Base-by-base conservation (phyloP, 352 stramenopile genomes). In the Pythium brachiatum region DNA sequence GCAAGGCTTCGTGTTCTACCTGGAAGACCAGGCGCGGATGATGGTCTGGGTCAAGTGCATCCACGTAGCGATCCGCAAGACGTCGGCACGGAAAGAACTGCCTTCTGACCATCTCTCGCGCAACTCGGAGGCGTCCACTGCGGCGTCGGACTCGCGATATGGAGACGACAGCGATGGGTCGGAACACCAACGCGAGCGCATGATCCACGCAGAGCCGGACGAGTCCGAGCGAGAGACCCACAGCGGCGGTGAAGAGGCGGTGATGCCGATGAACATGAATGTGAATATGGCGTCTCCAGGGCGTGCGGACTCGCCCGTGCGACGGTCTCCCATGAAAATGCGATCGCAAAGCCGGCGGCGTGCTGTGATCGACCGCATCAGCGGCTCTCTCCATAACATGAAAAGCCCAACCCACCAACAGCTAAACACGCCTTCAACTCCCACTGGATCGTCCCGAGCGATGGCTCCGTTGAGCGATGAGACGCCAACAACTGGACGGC, bases 11-110 rank as follows among this genome's bases (percentile, higher is more conserved):
- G 70, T 90, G 9, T 90, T 90, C 57, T 90, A 78, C 58, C 79
- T 87, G 34, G 83, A 90, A 54, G 72, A 89, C 64, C 79, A 89
- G 46, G 70, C 78, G 56, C 72, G 70, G 18, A 88, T 90, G 76
- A 68, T 88, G 48, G 64, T 78, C 13, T 93, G 83, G 83, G 82
- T 90, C 48, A 89, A 89, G 55, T 90, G 76, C 59, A 89, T 93
- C 31, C 81, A 89, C 36, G 60, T 83, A 32, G 75, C 78, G 31
- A 91, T 93, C 50, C 84, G 86, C 26, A 62, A 66, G 36, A 74
- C 75, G n/a, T 70, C 75, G 2, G 75, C 64, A 0, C 29, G 27
- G 8, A 32, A 31, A 16, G 53, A 64, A 13, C 34, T 75, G 20
- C 73, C 81, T 41, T 64, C 66, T 41, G 74, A 79, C 2, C 11